Evolutionary conservation across 139 green algal species (phyloP).

Genomic region (Trebouxia sp.): DNA sequence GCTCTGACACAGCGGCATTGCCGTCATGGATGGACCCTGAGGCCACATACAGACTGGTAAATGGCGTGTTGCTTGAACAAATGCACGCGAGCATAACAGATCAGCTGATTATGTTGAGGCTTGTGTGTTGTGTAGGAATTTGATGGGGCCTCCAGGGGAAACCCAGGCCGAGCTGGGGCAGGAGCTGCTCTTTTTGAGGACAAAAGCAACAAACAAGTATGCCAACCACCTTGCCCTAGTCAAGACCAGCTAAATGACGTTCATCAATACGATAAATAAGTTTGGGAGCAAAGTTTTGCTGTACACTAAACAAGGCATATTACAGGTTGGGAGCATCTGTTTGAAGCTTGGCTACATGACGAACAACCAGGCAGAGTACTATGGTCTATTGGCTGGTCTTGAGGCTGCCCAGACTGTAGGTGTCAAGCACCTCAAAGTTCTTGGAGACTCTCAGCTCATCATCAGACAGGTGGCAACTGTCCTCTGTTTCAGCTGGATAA

Average conservation of each 20-base stretch:
- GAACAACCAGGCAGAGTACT: conserved; percentile 67
- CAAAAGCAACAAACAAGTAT: conserved; percentile 27
- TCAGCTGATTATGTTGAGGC: background rate
- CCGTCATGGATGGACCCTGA: background rate
- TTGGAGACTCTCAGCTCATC: conserved; percentile 57
- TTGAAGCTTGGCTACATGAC: conserved; percentile 34
- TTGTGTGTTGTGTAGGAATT: conserved; percentile 41
- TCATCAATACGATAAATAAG: no score
- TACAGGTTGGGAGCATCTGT: conserved; percentile 36
- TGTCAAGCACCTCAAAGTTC: conserved; percentile 30
- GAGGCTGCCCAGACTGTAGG: conserved; percentile 44
- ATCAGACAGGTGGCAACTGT: conserved; percentile 43
- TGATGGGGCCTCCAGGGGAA: conserved; percentile 53
- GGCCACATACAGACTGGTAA: background rate
- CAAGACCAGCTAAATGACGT: no score
- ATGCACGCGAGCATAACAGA: background rate
- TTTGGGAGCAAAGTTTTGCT: background rate
- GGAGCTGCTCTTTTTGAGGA: conserved; percentile 50
- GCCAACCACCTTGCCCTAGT: background rate
- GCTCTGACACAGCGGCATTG: background rate
- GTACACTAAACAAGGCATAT: background rate
- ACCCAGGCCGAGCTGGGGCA: conserved; percentile 48
- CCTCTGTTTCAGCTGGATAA: background rate
- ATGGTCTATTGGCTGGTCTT: conserved; percentile 50
- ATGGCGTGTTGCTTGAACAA: background rate